Conservation (phyloP, 1,284 basidiomycete species). For the Pseudomicrostroma phylloplanum region DNA sequence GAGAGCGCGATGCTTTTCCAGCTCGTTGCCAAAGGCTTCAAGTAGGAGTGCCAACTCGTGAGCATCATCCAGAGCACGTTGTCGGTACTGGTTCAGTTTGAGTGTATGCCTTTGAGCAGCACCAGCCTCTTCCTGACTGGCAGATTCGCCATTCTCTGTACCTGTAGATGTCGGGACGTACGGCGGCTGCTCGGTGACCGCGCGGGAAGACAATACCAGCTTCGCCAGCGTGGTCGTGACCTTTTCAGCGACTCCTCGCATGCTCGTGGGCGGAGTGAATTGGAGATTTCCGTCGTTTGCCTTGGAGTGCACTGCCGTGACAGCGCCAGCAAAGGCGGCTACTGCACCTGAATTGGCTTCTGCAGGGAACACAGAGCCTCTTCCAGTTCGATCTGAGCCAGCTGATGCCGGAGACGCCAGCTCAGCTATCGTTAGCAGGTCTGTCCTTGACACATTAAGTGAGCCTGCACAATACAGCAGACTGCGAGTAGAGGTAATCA, state of each 20-base stretch:
- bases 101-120: not conserved
- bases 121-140: too few relatives aligned
- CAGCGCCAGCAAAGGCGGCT: conserved; percentile 9
- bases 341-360: conserved; percentile 9
- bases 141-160: too few relatives aligned
- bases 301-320: conserved; percentile 9
- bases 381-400: not conserved
- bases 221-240: conserved; percentile 54
- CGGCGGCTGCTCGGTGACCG: conserved; percentile 43
- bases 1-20: conserved; percentile 11
- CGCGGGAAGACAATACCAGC: conserved; percentile 53
- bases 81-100: conserved; percentile 36
- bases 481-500: conserved; percentile 25
- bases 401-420: conserved; percentile 12
- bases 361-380: not conserved
- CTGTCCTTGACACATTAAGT: conserved; percentile 21
- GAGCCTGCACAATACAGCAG: conserved; percentile 32
- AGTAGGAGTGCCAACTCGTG: conserved; percentile 29
- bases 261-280: conserved; percentile 5
- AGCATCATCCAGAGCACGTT: conserved; percentile 37
- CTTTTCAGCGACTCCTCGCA: conserved; percentile 47
- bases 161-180: not conserved
- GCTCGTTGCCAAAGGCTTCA: conserved; percentile 23
- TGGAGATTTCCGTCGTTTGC: not conserved
- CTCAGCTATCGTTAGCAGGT: conserved; percentile 26